A percentile compares a stretch with the other conserved stretches of the same genome.
These are phyloP conservation scores for Mycena galopus DNA, from an alignment of 768 basidiomycete species.

Conservation along the genomic window DNA sequence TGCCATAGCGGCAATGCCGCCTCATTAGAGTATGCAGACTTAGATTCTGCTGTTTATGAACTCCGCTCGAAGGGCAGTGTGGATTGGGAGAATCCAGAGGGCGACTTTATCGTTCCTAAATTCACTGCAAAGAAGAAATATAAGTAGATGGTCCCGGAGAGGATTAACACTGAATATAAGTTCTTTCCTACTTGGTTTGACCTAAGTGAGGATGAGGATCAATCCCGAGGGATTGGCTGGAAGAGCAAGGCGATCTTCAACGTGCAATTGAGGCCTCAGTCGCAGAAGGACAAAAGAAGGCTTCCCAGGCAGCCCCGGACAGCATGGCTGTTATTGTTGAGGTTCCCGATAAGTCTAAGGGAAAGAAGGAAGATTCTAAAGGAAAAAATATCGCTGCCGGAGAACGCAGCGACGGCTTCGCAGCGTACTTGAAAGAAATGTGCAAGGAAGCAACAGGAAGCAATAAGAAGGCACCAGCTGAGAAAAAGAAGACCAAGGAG, in stretches of 20 bases:
- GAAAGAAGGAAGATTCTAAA: not conserved
- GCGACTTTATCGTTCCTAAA: too few relatives aligned
- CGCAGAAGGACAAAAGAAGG: too few relatives aligned
- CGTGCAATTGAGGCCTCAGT: not conserved
- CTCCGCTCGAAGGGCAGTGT: too few relatives aligned
- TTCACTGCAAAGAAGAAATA: too few relatives aligned
- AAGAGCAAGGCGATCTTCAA: not conserved
- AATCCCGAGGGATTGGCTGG: not conserved
- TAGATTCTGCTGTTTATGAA: too few relatives aligned
- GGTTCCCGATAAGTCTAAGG: not conserved
- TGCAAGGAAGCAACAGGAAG: too few relatives aligned
- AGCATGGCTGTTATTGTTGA: constrained; percentile 25
- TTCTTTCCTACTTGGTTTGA: constrained; percentile 26
- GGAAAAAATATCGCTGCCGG: not conserved
- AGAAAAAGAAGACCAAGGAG: too few relatives aligned
- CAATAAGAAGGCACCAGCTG: not conserved
- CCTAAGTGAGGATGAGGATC: too few relatives aligned
- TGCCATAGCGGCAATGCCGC: too few relatives aligned
- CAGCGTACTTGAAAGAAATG: not conserved
- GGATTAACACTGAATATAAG: not conserved
- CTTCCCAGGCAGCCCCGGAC: too few relatives aligned
- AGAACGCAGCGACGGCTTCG: constrained; percentile 13
- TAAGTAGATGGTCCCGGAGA: not conserved
- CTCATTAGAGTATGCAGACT: too few relatives aligned
- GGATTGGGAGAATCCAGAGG: too few relatives aligned